A percentile compares a stretch with the other conserved stretches of the same genome.
Conservation (phyloP, 164 flowering plant species). For the Annona cherimola region DNA sequence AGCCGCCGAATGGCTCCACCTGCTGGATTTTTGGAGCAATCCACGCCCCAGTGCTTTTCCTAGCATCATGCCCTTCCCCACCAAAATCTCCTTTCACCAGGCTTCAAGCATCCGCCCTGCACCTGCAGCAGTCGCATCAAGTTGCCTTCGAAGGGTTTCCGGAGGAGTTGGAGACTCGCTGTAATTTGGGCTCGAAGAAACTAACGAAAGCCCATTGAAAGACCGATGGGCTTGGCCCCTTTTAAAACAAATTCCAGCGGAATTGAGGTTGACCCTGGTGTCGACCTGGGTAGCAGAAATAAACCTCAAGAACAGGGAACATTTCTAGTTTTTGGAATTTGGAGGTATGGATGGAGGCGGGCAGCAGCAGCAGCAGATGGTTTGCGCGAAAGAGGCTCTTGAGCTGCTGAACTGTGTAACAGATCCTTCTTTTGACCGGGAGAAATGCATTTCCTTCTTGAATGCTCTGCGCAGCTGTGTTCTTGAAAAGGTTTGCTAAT, state of each 20-base stretch:
- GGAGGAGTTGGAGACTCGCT: no score
- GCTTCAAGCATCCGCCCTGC: no score
- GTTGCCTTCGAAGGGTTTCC: no score
- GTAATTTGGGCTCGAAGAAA: no score
- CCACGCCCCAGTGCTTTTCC: background rate
- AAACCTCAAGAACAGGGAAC: no score
- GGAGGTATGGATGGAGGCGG: constrained; percentile 6
- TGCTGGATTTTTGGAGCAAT: background rate
- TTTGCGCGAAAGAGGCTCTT: constrained; percentile 62
- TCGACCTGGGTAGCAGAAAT: no score
- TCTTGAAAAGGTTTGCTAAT: constrained; percentile 44
- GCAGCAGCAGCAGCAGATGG: constrained; percentile 12
- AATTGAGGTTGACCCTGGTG: no score
- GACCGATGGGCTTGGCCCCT: no score
- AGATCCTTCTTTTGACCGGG: constrained; percentile 50
- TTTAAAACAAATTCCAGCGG: no score
- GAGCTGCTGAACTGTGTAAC: constrained; percentile 73
- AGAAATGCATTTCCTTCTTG: constrained; percentile 53
- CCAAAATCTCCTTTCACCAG: no score
- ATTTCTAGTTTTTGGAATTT: background rate
- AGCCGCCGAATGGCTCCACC: constrained; percentile 26
- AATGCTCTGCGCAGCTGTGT: constrained; percentile 63
- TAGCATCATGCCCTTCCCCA: constrained; percentile 6
- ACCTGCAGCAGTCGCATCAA: no score
- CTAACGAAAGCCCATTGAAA: no score